Percentiles rank a stretch among this genome's conserved stretches.
phyloP scores from a whole-genome alignment of 2,329 filamentous ascomycete genomes.

The Colletotrichum graminicola region DNA sequence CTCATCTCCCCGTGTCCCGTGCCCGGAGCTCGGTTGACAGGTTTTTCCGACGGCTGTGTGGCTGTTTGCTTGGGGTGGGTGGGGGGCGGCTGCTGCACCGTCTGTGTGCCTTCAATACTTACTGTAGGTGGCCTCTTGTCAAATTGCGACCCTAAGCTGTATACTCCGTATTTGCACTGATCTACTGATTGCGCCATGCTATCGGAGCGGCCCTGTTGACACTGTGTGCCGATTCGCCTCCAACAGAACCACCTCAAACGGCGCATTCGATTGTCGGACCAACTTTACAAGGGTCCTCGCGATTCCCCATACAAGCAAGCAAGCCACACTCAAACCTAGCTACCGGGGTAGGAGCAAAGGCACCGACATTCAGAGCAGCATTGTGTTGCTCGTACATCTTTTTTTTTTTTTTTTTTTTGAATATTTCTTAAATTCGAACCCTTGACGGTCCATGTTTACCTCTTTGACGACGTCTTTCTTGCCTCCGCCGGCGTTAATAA shows the following conservation, averaged over 20 bases:
- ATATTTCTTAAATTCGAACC: background rate
- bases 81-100: background rate
- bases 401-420: background rate
- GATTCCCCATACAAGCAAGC: background rate
- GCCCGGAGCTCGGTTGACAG: background rate
- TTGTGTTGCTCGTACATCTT: background rate
- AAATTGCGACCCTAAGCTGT: too few relatives aligned
- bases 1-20: background rate
- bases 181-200: background rate
- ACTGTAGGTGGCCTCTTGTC: background rate
- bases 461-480: background rate
- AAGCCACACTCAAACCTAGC: background rate
- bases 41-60: background rate
- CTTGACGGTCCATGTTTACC: background rate
- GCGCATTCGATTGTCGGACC: slow-evolving; percentile 3
- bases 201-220: slow-evolving; percentile 4
- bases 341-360: background rate
- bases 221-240: slow-evolving; percentile 31
- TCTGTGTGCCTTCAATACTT: background rate
- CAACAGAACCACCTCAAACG: background rate
- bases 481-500: slow-evolving; percentile 2
- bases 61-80: background rate
- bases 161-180: background rate
- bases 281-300: slow-evolving; percentile 5
- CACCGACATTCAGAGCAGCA: background rate